Evolutionary conservation across 768 basidiomycete genomes (phyloP).

Genomic region (Leccinum longicurvipes): DNA sequence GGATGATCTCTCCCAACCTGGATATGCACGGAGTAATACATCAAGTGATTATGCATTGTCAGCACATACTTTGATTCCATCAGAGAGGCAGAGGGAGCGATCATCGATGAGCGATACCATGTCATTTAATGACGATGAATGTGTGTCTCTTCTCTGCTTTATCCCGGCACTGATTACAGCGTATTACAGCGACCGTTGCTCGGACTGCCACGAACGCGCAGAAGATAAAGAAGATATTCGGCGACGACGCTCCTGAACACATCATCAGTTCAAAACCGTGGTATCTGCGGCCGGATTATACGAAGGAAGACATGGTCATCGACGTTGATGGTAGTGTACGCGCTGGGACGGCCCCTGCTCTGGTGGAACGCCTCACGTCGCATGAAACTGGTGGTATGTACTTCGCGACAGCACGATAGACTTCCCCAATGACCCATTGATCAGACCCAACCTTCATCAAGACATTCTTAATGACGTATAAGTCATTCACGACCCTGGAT

Average conservation of each 20-base stretch:
- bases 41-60: conserved; percentile 27
- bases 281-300: conserved; percentile 84
- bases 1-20: conserved; percentile 22
- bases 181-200: conserved; percentile 16
- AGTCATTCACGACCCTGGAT: conserved; percentile 84
- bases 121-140: conserved; percentile 25
- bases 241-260: conserved; percentile 41
- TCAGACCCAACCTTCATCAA: conserved; percentile 76
- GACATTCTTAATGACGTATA: conserved; percentile 94
- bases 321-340: conserved; percentile 81
- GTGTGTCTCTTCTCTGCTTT: conserved; percentile 10
- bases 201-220: conserved; percentile 35
- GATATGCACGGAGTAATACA: conserved; percentile 15
- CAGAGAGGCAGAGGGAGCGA: conserved; percentile 20
- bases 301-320: conserved; percentile 75
- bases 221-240: conserved; percentile 42
- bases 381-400: conserved; percentile 81
- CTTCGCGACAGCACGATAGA: not conserved
- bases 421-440: conserved; percentile 5
- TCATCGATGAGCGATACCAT: conserved; percentile 17
- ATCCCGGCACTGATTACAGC: not conserved
- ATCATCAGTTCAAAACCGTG: conserved; percentile 59
- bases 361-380: conserved; percentile 87
- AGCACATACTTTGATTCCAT: conserved; percentile 22
- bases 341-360: conserved; percentile 80